Percentiles rank a stretch among this genome's conserved stretches.
These are phyloP conservation scores for Trypanosoma grayi DNA, from an alignment of 208 protist genomes.

Conservation along the genomic window DNA sequence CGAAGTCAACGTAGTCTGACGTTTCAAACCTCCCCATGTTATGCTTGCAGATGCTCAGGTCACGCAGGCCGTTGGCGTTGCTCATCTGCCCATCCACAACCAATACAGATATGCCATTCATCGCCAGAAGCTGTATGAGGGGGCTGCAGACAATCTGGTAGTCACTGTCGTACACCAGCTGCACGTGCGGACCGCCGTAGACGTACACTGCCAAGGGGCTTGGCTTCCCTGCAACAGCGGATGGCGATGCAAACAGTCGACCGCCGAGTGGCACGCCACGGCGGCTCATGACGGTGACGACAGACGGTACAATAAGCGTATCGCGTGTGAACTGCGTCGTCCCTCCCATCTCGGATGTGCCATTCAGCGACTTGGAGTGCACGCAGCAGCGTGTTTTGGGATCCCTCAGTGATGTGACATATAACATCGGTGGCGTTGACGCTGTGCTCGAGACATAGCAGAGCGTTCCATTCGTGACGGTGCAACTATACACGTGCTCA, in stretches of 20 bases:
- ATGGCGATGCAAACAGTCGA: constrained; percentile 56
- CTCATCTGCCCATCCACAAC: constrained; percentile 88
- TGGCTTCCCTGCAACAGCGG: constrained; percentile 11
- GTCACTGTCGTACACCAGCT: constrained; percentile 75
- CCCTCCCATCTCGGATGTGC: neutral
- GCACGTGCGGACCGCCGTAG: constrained; percentile 88
- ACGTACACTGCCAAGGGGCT: constrained; percentile 70
- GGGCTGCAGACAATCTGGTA: constrained; percentile 43
- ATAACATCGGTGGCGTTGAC: constrained; percentile 42
- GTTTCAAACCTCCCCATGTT: constrained; percentile 87
- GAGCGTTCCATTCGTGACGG: constrained; percentile 35
- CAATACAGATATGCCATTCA: constrained; percentile 69
- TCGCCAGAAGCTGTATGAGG: constrained; percentile 62
- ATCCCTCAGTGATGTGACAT: constrained; percentile 20
- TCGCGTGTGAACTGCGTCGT: neutral
- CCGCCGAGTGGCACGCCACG: constrained; percentile 72
- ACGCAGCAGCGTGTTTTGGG: neutral
- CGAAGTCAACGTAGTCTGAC: constrained; percentile 75
- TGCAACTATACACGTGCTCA: constrained; percentile 61
- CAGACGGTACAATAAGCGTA: constrained; percentile 35
- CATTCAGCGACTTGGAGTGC: neutral
- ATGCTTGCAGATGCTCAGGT: constrained; percentile 78
- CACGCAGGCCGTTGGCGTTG: constrained; percentile 75
- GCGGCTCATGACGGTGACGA: constrained; percentile 59
- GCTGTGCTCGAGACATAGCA: constrained; percentile 53